Evolutionary conservation across 139 green algal genomes (phyloP), one percentile per base, ranked within the genome.

Genomic region (Dunaliella sp.): DNA sequence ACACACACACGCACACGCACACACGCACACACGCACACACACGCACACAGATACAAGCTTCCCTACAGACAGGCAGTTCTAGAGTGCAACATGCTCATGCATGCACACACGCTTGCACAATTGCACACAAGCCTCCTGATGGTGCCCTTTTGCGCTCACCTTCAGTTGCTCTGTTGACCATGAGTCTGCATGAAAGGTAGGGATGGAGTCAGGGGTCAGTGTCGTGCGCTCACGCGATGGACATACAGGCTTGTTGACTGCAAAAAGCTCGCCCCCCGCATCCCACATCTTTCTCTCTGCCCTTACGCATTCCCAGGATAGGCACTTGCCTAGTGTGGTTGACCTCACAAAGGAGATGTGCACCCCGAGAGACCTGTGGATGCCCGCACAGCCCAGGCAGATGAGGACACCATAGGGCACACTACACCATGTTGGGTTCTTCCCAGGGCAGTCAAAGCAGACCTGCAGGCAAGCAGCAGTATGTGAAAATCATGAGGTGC

Each of bases 121-220:
- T 24, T 22, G 30, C 7, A 79, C 12, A 79, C 28, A 3, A 31
- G 38, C 32, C 32, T 82, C 3, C 77, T 82, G 3, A 82, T 48
- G 58, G 77, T 36, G 33, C 24, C 30, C 35, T n/a, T n/a, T n/a
- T n/a, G n/a, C n/a, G n/a, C 24, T 59, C 83, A 97, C 92, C 89
- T 96, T 93, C n/a, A 99, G 91, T 91, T 99, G 97, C 1, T 99
- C 97, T 30, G 95, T 90, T 0, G 92, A 97, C 97, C 97, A 99
- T 0, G 93, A 93, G 92, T 99, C 97, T 83, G 78, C 78, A 65
- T 35, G 74, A 16, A 81, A 81, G 73, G 28, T 3, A 78, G 30
- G 2, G 73, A 36, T 12, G 73, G 22, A 7, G 22, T 2, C 73
- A 32, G 73, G 30, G 26, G 22, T 32, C n/a, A n/a, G n/a, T n/a